Evolutionary conservation across 129 eudicot species (phyloP), one percentile per base, ranked within the genome.

Genomic region (Lactuca saligna): DNA sequence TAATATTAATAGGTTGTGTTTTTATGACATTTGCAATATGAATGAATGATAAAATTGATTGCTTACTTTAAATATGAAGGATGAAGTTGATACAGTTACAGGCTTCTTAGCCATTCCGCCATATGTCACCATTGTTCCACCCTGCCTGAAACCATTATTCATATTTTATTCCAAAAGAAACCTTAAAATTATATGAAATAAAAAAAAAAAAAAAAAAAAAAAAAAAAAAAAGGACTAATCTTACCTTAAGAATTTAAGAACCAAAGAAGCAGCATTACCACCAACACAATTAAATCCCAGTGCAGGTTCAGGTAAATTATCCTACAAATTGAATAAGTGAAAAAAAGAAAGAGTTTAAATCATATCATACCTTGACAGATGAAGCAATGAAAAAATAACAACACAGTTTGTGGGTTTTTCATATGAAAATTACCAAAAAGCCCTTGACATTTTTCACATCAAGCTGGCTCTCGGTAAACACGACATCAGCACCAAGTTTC

Each of bases 31-130:
- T 12, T 3, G 17, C 4, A 4, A 11, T 25, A 25, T n/a, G n/a
- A 61, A 15, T 39, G 49, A 62, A 61, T 61, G 59, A 41, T 44
- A 60, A 68, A 46, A 61, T 4, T 34, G 54, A 16, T 31, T 60
- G 57, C 75, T 0, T 81, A 93, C 98, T 94, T 94, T 94, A 70
- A 94, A 94, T 65, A 94, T 94, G 78, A 94, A 87, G 66, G 96
- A 63, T 58, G 97, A 77, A 62, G 99, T 94, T 77, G 97, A 82
- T 20, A 89, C 96, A 12, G 96, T 87, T 53, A 94, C 17, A 61
- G 99, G 99, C 78, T 85, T 85, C 91, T 94, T 94, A 15, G 99
- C 73, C 99, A 94, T 94, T 49, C 99, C 99, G 9, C 99, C 99
- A 77, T 87, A 94, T 11, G 99, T 94, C 73, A 90, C 99, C 99